Evolutionary conservation across 345 rosid genomes (phyloP), one percentile per base, ranked within the genome.

Genomic region (Eucalyptus virginea): DNA sequence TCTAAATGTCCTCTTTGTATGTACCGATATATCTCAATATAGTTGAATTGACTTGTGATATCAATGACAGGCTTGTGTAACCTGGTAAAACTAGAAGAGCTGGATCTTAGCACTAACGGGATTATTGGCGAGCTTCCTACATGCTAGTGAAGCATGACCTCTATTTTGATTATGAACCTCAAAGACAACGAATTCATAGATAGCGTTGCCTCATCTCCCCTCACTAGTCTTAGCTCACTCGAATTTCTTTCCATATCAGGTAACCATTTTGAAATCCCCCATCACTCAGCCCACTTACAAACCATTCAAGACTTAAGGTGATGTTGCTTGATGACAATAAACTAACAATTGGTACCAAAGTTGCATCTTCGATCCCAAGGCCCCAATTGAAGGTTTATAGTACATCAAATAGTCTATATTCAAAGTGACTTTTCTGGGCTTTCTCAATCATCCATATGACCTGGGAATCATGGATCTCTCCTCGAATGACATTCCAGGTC

Each of bases 151-250:
- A 58, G 2, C 7, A 58, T 58, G n/a, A 58, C 65, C 3, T 58
- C 65, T 58, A 58, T 58, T 26, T 7, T 7, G 1, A 26, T 58
- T 26, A 0, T 58, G 15, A 11, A 26, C 1, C n/a, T 58, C 0
- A 2, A 5, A 26, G 65, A 58, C 15, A 58, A 26, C 1, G 30
- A 58, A 58, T 26, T 58, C 2, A 26, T 1, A 5, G 4, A 11
- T 11, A 58, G 3, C 1, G 2, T 58, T 0, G n/a, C 7, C 0
- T 58, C 65, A 26, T 58, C 65, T 58, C n/a, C 65, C 65, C n/a
- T 58, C 65, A 26, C n/a, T 11, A 11, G n/a, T 26, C n/a, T 58
- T 11, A 26, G 1, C n/a, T 11, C 65, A 5, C 65, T 58, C 1
- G 15, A 58, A 26, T 58, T 5, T 58, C 65, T 58, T 58, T 58